Percentiles rank a stretch among this genome's conserved stretches.
These are phyloP conservation scores for Gynandropsis gynandra DNA, from an alignment of 345 rosid genomes.

Conservation along the genomic window DNA sequence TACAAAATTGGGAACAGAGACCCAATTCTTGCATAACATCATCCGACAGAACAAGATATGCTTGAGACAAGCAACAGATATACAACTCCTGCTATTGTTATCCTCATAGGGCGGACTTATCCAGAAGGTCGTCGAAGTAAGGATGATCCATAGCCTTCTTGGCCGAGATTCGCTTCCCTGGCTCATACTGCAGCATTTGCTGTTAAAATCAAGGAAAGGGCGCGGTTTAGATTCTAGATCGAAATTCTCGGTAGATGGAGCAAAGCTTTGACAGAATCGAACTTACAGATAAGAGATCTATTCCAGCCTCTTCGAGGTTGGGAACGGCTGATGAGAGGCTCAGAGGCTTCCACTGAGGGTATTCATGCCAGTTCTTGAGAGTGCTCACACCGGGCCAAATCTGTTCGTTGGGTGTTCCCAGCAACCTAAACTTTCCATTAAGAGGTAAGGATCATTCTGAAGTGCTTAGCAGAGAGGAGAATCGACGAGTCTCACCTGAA, in stretches of 20 bases:
- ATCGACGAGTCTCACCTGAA: slow-evolving; percentile 64
- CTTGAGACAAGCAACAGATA: slow-evolving; percentile 45
- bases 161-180: slow-evolving; percentile 77
- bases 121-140: slow-evolving; percentile 58
- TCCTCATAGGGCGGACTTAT: slow-evolving; percentile 48
- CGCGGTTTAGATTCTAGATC: slow-evolving; percentile 7
- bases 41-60: slow-evolving; percentile 21
- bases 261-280: background rate
- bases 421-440: slow-evolving; percentile 40
- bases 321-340: slow-evolving; percentile 57
- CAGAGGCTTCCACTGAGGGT: slow-evolving; percentile 87
- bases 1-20: too few relatives aligned
- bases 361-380: slow-evolving; percentile 93
- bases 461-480: too few relatives aligned
- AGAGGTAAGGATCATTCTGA: background rate
- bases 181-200: slow-evolving; percentile 93
- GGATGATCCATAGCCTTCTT: slow-evolving; percentile 97
- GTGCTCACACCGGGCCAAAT: slow-evolving; percentile 92
- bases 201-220: slow-evolving; percentile 28
- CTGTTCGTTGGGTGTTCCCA: slow-evolving; percentile 87
- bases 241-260: slow-evolving; percentile 1
- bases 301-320: slow-evolving; percentile 55
- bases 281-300: slow-evolving; percentile 71
- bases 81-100: slow-evolving; percentile 1
- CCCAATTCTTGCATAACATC: too few relatives aligned